These are phyloP conservation scores for Salvia hispanica DNA, from an alignment of 257 asterid species.

Conservation along the genomic window DNA sequence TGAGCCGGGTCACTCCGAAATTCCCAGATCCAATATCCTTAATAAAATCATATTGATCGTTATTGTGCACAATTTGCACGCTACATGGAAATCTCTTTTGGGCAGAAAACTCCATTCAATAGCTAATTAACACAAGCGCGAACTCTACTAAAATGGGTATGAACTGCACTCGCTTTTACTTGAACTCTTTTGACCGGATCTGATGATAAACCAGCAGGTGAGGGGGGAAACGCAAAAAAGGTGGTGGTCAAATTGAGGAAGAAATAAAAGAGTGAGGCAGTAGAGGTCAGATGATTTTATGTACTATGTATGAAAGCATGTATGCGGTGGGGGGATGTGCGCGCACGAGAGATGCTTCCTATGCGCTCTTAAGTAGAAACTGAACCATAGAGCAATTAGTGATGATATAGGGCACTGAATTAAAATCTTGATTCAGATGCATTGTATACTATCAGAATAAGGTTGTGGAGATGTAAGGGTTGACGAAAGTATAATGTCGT, in stretches of 20 bases:
- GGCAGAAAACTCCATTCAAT: conserved; percentile 21
- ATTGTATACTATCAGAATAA: conserved; percentile 2
- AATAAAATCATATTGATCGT: conserved; percentile 20
- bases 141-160: conserved; percentile 1
- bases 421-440: conserved; percentile 17
- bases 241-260: conserved; percentile 16
- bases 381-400: not conserved
- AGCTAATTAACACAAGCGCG: conserved; percentile 21
- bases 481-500: conserved; percentile 14
- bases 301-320: not conserved
- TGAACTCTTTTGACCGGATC: conserved; percentile 4
- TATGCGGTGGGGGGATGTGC: not conserved
- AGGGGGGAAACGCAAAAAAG: conserved; percentile 10
- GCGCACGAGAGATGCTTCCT: not conserved
- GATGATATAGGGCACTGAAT: not conserved
- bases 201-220: conserved; percentile 15
- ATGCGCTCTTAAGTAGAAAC: not conserved
- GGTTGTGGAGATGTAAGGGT: conserved; percentile 13
- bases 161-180: conserved; percentile 6
- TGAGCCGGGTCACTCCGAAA: conserved; percentile 27
- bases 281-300: conserved; percentile 3
- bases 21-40: conserved; percentile 30
- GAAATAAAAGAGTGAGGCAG: not conserved
- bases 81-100: conserved; percentile 20
- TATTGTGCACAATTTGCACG: conserved; percentile 27